Evolutionary conservation across 805 yeast genomes (phyloP), one percentile per base, ranked within the genome.

Genomic region (Priceomyces carsonii): DNA sequence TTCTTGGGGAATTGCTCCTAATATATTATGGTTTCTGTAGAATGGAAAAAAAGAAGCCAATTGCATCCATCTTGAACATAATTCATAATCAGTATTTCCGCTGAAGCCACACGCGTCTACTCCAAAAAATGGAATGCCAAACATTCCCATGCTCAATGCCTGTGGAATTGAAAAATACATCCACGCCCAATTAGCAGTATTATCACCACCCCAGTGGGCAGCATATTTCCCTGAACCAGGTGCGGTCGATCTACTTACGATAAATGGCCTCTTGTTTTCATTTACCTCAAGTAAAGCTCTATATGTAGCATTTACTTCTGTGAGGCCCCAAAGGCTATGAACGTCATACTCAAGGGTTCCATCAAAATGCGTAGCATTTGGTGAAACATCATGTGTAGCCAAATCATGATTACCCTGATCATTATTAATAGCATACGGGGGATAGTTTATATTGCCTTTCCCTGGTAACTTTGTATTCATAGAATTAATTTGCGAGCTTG

Each of bases 31-130:
- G 40, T 58, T 59, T 35, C 64, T 43, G 45, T 51, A 59, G 50
- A 59, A 59, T 31, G 60, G 61, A 51, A 59, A 59, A 45, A 59
- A 59, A 2, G 62, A 57, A n/a, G 51, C 54, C 36, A 58, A 43
- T 29, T 57, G 63, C 53, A 55, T 50, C 63, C 63, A 59, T 34
- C 63, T 44, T 14, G 53, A 44, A 32, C 63, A 56, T 33, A 56
- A 43, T 35, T 56, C 62, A 21, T 29, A 33, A 33, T 50, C 55
- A n/a, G 50, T 31, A 36, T 50, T 49, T n/a, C 55, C 52, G 31
- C 47, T 49, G 32, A 50, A 50, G 6, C 55, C 55, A 45, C 56
- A 48, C 30, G 45, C 55, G 33, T 53, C 58, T 17, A 47, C 58
- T 16, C 58, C 56, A 40, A 52, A 53, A 38, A 52, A 53, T 18